These are phyloP conservation scores for Metarhizium album DNA, from an alignment of 2,329 filamentous ascomycete species.

Conservation along the genomic window DNA sequence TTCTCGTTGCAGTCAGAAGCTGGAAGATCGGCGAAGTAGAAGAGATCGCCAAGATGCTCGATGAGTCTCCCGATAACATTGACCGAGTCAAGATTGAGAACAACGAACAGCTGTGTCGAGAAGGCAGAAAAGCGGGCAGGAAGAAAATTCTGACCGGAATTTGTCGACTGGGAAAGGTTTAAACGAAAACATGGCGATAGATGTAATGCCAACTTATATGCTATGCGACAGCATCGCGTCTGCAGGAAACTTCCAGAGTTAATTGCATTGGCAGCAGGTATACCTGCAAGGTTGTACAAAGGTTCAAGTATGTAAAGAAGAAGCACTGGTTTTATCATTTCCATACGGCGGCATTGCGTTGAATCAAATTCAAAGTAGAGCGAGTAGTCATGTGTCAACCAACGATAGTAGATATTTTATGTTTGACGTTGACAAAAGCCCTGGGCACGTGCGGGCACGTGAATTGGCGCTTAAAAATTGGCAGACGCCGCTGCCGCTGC, in stretches of 20 bases:
- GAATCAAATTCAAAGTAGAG: too few relatives aligned
- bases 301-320: too few relatives aligned
- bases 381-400: too few relatives aligned
- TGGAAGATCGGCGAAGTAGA: constrained; percentile 28
- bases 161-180: constrained; percentile 19
- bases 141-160: constrained; percentile 23
- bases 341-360: too few relatives aligned
- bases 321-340: too few relatives aligned
- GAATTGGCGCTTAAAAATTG: constrained; percentile 11
- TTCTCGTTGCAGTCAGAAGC: constrained; percentile 22
- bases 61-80: constrained; percentile 19
- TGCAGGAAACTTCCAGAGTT: background rate
- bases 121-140: constrained; percentile 19
- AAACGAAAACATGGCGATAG: background rate
- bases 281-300: too few relatives aligned
- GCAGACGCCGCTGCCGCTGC: too few relatives aligned
- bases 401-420: too few relatives aligned
- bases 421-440: too few relatives aligned
- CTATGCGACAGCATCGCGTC: background rate
- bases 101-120: constrained; percentile 18
- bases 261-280: background rate
- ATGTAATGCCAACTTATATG: too few relatives aligned
- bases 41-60: constrained; percentile 20
- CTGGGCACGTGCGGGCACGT: constrained; percentile 13
- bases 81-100: constrained; percentile 20